Base-by-base conservation (phyloP, 2,329 filamentous ascomycete species). In the Phyllosticta capitalensis region DNA sequence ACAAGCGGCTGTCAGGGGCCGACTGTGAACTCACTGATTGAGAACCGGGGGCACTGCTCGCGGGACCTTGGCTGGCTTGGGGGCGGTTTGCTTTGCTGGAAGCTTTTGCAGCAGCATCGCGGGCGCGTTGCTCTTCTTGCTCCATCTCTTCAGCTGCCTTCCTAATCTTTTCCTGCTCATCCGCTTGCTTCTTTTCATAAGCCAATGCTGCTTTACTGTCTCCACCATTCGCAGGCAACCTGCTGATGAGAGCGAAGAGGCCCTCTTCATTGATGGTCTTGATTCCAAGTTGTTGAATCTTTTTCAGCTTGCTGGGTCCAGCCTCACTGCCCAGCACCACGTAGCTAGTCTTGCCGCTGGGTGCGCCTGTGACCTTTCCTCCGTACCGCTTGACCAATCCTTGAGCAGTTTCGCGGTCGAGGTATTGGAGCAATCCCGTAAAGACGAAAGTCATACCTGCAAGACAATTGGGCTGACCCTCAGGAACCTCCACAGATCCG, bases 261-360 rank as follows among this genome's bases (percentile, higher is more conserved):
- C 94, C 95, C 65, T 95, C 84, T 71, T 99, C 95, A 66, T 96
- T 87, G 68, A 99, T 96, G 0, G 92, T 95, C 72, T 91, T 96
- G 71, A 97, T 84, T 0, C 84, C 84, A 66, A 88, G 78, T 20
- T 90, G 82, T 60, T 83, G 80, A 65, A 99, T 97, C 65, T 92
- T 96, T 64, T 86, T 80, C 49, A 99, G 79, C 71, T 99, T 99
- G 73, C 88, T 95, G 0, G 94, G 94, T 0, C 94, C 94, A 22
- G 95, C 94, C 71, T 97, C 94, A 24, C 82, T 82, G 51, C 94
- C 94, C 2, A 99, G 81, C 17, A 99, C 89, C 52, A 99, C 91
- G 69, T 90, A 99, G 68, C 83, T 94, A 0, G 95, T 99, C 74
- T 96, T 97, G 68, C 86, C 88, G 70, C 92, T 97, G 20, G 95